Evolutionary conservation across 305 asterid genomes (phyloP).

Genomic region (Solanum chacoense): DNA sequence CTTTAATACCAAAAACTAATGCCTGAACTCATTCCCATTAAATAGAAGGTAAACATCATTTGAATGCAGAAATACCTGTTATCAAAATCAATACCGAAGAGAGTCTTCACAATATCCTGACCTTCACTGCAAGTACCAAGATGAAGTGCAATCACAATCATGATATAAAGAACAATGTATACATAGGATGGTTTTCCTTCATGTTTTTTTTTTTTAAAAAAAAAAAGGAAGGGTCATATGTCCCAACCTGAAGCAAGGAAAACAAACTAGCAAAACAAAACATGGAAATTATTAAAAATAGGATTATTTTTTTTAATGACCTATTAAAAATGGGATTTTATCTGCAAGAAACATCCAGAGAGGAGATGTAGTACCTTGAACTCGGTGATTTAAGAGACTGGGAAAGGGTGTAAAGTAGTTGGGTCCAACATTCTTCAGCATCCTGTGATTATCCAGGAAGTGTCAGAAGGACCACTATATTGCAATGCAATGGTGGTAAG

Average conservation of each 20-base stretch:
- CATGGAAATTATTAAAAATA: neutral
- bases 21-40: neutral
- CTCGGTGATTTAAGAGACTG: conserved; percentile 50
- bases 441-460: conserved; percentile 40
- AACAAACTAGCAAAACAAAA: neutral
- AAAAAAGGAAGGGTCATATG: neutral
- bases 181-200: neutral
- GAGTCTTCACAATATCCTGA: conserved; percentile 58
- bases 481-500: neutral
- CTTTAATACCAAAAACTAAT: neutral
- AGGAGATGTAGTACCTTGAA: conserved; percentile 43
- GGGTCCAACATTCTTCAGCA: conserved; percentile 99
- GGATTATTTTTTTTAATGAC: neutral
- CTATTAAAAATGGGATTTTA: neutral
- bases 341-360: conserved; percentile 1
- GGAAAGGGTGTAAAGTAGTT: conserved; percentile 79
- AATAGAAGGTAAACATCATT: neutral
- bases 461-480: conserved; percentile 4
- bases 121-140: conserved; percentile 50
- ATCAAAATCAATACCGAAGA: conserved; percentile 78
- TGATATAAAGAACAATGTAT: neutral
- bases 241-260: neutral
- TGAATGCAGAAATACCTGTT: conserved; percentile 61
- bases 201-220: neutral
- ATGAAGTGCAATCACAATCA: neutral